Percentiles rank a stretch among this genome's conserved stretches.
Evolutionary conservation across 2,329 filamentous ascomycete genomes (phyloP).

Genomic region (Pseudogymnoascus sp.): DNA sequence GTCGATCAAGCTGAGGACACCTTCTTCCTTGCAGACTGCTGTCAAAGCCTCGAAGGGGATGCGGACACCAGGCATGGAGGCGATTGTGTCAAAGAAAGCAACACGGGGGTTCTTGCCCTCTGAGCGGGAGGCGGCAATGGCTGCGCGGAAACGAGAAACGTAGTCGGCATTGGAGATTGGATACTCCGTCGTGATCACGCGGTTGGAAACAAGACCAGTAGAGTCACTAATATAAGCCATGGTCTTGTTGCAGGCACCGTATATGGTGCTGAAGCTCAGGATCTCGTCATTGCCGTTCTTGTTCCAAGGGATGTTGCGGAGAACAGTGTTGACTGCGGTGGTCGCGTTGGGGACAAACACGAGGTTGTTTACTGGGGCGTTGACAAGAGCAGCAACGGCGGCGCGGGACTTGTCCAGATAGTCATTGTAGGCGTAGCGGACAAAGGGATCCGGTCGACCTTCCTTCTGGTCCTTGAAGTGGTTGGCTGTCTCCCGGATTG

Average conservation of each 20-base stretch:
- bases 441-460: conserved; percentile 64
- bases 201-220: conserved; percentile 31
- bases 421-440: conserved; percentile 58
- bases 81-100: conserved; percentile 73
- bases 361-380: conserved; percentile 56
- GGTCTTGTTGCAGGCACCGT: conserved; percentile 68
- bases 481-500: conserved; percentile 52
- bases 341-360: conserved; percentile 82
- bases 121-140: conserved; percentile 44
- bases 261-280: conserved; percentile 70
- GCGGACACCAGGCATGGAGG: conserved; percentile 67
- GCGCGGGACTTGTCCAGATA: conserved; percentile 57
- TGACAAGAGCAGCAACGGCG: conserved; percentile 58
- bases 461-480: conserved; percentile 62
- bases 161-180: conserved; percentile 65
- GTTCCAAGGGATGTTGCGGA: conserved; percentile 66
- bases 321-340: conserved; percentile 66
- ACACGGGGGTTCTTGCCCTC: conserved; percentile 57
- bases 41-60: conserved; percentile 70
- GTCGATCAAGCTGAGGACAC: conserved; percentile 69
- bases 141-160: conserved; percentile 50
- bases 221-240: conserved; percentile 51
- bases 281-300: conserved; percentile 60
- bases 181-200: conserved; percentile 55
- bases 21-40: conserved; percentile 55